These are phyloP conservation scores for Penicillium aurantiogriseum DNA, from an alignment of 2,329 filamentous ascomycete genomes.

Conservation along the genomic window DNA sequence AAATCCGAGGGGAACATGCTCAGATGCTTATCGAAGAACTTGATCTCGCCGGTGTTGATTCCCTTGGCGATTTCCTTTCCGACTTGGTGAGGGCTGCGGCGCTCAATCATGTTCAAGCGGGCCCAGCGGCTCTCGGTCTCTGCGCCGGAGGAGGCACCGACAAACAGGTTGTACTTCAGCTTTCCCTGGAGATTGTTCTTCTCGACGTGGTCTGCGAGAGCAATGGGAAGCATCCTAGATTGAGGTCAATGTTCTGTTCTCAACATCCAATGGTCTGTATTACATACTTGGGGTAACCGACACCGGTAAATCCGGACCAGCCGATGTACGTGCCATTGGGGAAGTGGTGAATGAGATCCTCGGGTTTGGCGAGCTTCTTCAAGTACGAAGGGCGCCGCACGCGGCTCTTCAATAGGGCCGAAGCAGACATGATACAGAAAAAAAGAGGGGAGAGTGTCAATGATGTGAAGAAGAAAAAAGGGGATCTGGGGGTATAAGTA, in stretches of 20 bases:
- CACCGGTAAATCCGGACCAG: slow-evolving; percentile 88
- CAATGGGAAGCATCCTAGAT: slow-evolving; percentile 73
- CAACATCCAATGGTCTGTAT: neutral
- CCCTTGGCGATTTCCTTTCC: slow-evolving; percentile 87
- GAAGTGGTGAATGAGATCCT: slow-evolving; percentile 78
- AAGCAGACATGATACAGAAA: slow-evolving; percentile 52
- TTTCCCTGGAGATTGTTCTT: slow-evolving; percentile 79
- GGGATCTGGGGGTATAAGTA: slow-evolving; percentile 14
- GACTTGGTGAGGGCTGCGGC: slow-evolving; percentile 80
- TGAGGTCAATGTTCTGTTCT: neutral
- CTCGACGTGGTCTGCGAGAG: slow-evolving; percentile 84
- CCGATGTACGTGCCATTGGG: slow-evolving; percentile 84
- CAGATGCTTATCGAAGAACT: slow-evolving; percentile 92
- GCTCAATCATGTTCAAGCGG: slow-evolving; percentile 83
- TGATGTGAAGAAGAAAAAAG: slow-evolving; percentile 4
- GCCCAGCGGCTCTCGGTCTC: slow-evolving; percentile 94
- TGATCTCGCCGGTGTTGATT: slow-evolving; percentile 83
- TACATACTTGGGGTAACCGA: slow-evolving; percentile 79
- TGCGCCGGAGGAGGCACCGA: slow-evolving; percentile 83
- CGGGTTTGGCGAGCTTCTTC: slow-evolving; percentile 73
- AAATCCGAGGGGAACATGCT: slow-evolving; percentile 89
- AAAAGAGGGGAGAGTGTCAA: slow-evolving; percentile 15
- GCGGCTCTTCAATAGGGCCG: slow-evolving; percentile 72
- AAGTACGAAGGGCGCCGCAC: slow-evolving; percentile 74
- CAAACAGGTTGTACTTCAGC: slow-evolving; percentile 82